Evolutionary conservation across 2,329 filamentous ascomycete genomes (phyloP).

Genomic region (Fusarium armeniacum): DNA sequence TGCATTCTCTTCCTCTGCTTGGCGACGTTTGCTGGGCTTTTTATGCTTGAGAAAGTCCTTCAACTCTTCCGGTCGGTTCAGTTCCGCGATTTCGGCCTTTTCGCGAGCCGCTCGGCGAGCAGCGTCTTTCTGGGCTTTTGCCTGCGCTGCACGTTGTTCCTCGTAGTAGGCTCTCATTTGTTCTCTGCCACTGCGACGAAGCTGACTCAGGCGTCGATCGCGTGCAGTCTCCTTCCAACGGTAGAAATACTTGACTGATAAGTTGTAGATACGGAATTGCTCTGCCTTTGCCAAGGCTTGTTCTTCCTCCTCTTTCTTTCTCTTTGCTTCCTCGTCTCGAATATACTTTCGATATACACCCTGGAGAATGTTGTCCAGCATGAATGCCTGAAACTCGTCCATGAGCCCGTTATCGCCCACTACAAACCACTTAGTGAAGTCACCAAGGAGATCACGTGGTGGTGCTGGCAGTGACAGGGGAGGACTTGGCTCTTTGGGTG

Average conservation of each 20-base stretch:
- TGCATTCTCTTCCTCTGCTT: slow-evolving; percentile 56
- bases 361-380: slow-evolving; percentile 61
- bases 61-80: slow-evolving; percentile 56
- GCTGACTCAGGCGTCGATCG: slow-evolving; percentile 62
- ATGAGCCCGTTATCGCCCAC: slow-evolving; percentile 67
- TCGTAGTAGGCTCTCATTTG: slow-evolving; percentile 63
- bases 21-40: slow-evolving; percentile 50
- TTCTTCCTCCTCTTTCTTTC: slow-evolving; percentile 64
- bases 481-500: slow-evolving; percentile 18
- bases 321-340: slow-evolving; percentile 58
- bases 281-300: slow-evolving; percentile 61
- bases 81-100: slow-evolving; percentile 45
- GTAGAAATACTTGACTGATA: slow-evolving; percentile 69
- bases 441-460: slow-evolving; percentile 60
- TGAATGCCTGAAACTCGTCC: slow-evolving; percentile 63
- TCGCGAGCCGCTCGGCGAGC: slow-evolving; percentile 48
- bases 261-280: slow-evolving; percentile 63
- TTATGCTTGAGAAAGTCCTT: slow-evolving; percentile 53
- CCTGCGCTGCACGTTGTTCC: slow-evolving; percentile 54
- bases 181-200: slow-evolving; percentile 66
- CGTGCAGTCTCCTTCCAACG: slow-evolving; percentile 67
- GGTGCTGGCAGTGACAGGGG: slow-evolving; percentile 35
- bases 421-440: slow-evolving; percentile 69
- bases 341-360: slow-evolving; percentile 59
- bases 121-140: slow-evolving; percentile 55